phyloP scores from a whole-genome alignment of 176 grass and related monocot genomes.

The Puccinellia tenuiflora region DNA sequence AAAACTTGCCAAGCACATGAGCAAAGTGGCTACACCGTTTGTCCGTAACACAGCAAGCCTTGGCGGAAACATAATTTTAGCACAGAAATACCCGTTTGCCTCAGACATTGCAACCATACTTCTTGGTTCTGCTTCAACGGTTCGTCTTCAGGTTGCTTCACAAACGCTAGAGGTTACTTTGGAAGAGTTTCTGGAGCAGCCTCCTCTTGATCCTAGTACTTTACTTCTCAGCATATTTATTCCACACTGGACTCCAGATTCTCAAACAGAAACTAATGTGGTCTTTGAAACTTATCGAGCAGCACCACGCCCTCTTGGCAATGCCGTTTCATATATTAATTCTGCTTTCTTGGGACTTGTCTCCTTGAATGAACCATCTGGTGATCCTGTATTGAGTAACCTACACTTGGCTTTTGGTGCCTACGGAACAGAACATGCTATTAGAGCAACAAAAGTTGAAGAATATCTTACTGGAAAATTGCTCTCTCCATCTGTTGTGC shows the following conservation, averaged over 20 bases:
- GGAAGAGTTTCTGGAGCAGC: slow-evolving; percentile 57
- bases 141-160: slow-evolving; percentile 36
- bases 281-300: slow-evolving; percentile 61
- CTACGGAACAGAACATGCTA: slow-evolving; percentile 67
- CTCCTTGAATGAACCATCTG: slow-evolving; percentile 27
- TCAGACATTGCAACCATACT: slow-evolving; percentile 76
- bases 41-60: slow-evolving; percentile 73
- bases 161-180: slow-evolving; percentile 49
- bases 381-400: slow-evolving; percentile 34
- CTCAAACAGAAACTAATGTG: slow-evolving; percentile 1
- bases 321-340: slow-evolving; percentile 75
- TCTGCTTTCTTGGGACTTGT: slow-evolving; percentile 48
- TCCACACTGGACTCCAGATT: slow-evolving; percentile 40
- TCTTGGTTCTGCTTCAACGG: slow-evolving; percentile 48
- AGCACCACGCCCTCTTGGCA: slow-evolving; percentile 60
- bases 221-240: slow-evolving; percentile 64
- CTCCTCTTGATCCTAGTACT: slow-evolving; percentile 33
- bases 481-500: slow-evolving; percentile 41
- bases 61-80: slow-evolving; percentile 70
- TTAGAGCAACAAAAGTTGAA: slow-evolving; percentile 68
- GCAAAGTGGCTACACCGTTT: slow-evolving; percentile 66
- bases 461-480: slow-evolving; percentile 45
- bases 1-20: slow-evolving; percentile 74
- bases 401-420: slow-evolving; percentile 65
- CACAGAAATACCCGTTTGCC: slow-evolving; percentile 54